phyloP scores from a whole-genome alignment of 2,329 filamentous ascomycete genomes.

The Alternaria sp. region DNA sequence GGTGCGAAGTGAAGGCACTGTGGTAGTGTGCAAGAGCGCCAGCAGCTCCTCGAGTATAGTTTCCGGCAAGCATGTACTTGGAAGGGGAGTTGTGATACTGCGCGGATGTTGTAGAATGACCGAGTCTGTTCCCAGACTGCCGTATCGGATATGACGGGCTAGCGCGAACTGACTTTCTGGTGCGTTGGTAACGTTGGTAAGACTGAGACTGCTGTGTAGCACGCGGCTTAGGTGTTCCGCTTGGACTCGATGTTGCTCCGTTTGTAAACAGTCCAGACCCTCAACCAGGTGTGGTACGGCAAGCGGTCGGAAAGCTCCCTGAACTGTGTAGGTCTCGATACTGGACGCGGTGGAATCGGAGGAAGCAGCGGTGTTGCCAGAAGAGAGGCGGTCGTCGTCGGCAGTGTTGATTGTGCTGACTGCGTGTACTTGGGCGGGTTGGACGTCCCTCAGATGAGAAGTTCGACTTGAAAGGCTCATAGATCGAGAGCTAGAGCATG shows the following conservation, averaged over 20 bases:
- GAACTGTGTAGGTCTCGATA: background rate
- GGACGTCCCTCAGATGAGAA: conserved; percentile 6
- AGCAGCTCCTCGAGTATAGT: background rate
- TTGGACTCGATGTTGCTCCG: conserved; percentile 28
- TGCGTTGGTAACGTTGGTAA: background rate
- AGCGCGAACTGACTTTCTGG: conserved; percentile 5
- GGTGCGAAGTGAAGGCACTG: background rate
- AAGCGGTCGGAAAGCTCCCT: background rate
- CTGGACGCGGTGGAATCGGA: background rate
- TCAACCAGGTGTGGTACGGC: conserved; percentile 6
- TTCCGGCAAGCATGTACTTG: background rate
- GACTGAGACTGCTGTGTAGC: conserved; percentile 23
- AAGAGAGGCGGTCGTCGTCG: background rate
- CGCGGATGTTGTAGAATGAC: conserved; percentile 11
- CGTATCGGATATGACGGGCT: conserved; percentile 8
- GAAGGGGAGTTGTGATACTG: conserved; percentile 12
- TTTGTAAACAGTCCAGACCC: background rate
- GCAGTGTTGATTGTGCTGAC: background rate
- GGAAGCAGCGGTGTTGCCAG: background rate
- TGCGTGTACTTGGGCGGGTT: background rate
- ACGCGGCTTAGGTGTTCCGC: conserved; percentile 33
- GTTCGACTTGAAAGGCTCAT: conserved; percentile 18
- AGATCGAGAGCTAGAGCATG: conserved; percentile 22
- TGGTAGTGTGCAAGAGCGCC: background rate
- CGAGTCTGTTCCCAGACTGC: conserved; percentile 10